These are phyloP conservation scores for Scopulariopsis brevicaulis DNA, from an alignment of 2,329 filamentous ascomycete genomes.

Conservation along the genomic window DNA sequence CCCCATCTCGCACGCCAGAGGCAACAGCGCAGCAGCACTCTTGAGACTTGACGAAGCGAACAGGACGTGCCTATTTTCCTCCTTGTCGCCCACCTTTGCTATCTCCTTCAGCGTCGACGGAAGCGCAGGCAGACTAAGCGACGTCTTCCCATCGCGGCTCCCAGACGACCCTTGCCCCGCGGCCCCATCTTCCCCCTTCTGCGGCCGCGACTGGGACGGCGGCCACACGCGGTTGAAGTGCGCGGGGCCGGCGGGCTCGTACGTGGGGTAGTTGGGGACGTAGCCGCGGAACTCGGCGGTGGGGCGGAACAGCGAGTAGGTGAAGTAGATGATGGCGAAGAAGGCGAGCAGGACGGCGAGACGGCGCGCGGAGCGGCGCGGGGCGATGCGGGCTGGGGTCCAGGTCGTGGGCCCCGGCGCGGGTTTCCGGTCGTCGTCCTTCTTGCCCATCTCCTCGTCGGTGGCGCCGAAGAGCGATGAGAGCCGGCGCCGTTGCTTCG, in stretches of 20 bases:
- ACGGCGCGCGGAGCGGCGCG: constrained; percentile 31
- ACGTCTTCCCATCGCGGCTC: neutral
- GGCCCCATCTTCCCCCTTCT: neutral
- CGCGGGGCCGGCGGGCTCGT: neutral
- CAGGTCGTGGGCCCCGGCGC: constrained; percentile 8
- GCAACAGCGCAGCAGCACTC: constrained; percentile 62
- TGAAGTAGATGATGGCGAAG: constrained; percentile 24
- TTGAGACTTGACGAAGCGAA: constrained; percentile 67
- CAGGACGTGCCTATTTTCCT: constrained; percentile 57
- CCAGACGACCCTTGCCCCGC: neutral
- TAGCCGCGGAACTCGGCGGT: constrained; percentile 33
- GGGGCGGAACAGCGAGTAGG: constrained; percentile 48
- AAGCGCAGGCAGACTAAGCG: constrained; percentile 46
- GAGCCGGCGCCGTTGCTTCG: constrained; percentile 6
- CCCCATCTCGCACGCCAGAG: constrained; percentile 82
- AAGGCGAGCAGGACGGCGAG: constrained; percentile 39
- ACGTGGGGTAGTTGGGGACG: constrained; percentile 13
- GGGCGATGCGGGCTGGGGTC: constrained; percentile 17
- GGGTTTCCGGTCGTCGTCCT: constrained; percentile 41
- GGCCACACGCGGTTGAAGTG: constrained; percentile 6
- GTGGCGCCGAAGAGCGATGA: constrained; percentile 29
- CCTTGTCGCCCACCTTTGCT: constrained; percentile 29
- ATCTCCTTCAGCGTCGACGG: constrained; percentile 51
- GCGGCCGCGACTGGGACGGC: neutral
- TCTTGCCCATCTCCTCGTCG: constrained; percentile 47